phyloP scores from a whole-genome alignment of 352 stramenopile species.

The Globisporangium camurandrum region DNA sequence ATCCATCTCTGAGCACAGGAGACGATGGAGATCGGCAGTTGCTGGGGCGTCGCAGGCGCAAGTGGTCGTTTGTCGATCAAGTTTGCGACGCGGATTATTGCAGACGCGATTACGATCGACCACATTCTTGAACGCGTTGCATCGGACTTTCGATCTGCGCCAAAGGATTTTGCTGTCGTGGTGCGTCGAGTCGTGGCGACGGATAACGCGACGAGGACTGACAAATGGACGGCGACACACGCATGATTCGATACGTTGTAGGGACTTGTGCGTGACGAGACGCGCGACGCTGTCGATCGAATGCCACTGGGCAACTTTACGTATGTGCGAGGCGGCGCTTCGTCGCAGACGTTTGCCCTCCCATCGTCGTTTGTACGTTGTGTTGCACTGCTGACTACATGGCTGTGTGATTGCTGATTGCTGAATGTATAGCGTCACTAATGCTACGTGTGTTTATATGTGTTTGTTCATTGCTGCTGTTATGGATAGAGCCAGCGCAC shows the following conservation, averaged over 20 bases:
- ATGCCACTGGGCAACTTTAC: slow-evolving; percentile 72
- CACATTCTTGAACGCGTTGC: slow-evolving; percentile 70
- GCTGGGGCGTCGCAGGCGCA: slow-evolving; percentile 56
- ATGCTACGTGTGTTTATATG: not conserved
- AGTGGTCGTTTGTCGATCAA: slow-evolving; percentile 67
- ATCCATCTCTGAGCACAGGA: slow-evolving; percentile 23
- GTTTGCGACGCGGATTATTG: slow-evolving; percentile 57
- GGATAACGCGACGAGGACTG: no score
- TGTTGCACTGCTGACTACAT: no score
- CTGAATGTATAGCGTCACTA: not conserved
- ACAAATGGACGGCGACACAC: no score
- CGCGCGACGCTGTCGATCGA: slow-evolving; percentile 33
- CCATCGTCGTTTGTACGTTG: slow-evolving; percentile 31
- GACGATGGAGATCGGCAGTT: slow-evolving; percentile 82
- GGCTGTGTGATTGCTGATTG: not conserved
- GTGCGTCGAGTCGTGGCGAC: no score
- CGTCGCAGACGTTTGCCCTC: slow-evolving; percentile 67
- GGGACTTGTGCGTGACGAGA: slow-evolving; percentile 35
- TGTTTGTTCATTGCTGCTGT: not conserved
- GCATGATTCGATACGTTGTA: slow-evolving; percentile 12
- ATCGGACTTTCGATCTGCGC: slow-evolving; percentile 62
- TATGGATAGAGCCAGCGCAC: slow-evolving; percentile 30
- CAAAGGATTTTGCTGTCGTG: slow-evolving; percentile 53
- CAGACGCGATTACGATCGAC: slow-evolving; percentile 66
- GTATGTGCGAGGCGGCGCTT: slow-evolving; percentile 36